Conservation (phyloP, 2,329 filamentous ascomycete genomes). For the Aurifilum marmelostoma region DNA sequence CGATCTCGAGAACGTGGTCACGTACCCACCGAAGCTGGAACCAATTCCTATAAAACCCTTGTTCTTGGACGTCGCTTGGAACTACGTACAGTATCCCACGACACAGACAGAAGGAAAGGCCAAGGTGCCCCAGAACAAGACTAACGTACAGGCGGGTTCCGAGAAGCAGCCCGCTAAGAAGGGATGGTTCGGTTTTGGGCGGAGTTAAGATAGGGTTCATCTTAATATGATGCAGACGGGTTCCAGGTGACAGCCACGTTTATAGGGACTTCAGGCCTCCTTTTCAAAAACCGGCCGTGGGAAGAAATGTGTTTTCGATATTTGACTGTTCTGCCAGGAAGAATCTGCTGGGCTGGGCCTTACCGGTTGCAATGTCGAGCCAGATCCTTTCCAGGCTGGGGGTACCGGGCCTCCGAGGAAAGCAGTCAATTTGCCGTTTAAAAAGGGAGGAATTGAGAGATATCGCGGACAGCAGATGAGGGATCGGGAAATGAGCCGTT, state of each 20-base stretch:
- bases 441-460: not conserved
- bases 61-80: constrained; percentile 96
- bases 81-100: constrained; percentile 91
- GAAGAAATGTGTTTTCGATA: not conserved
- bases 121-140: constrained; percentile 35
- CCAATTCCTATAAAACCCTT: constrained; percentile 90
- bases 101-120: constrained; percentile 43
- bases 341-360: not conserved
- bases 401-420: not conserved
- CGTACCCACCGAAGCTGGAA: constrained; percentile 82
- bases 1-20: constrained; percentile 79
- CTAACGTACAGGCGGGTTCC: constrained; percentile 38
- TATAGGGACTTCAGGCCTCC: not conserved
- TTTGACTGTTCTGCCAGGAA: not conserved
- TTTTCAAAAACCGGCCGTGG: not conserved
- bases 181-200: constrained; percentile 78
- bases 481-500: not conserved
- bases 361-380: not conserved
- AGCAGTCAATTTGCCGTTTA: not conserved
- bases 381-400: not conserved
- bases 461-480: not conserved
- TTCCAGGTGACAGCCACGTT: not conserved
- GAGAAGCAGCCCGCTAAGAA: constrained; percentile 61
- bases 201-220: constrained; percentile 39
- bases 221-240: not conserved